Evolutionary conservation across 345 rosid genomes (phyloP).

Genomic region (Nephelium lappaceum): DNA sequence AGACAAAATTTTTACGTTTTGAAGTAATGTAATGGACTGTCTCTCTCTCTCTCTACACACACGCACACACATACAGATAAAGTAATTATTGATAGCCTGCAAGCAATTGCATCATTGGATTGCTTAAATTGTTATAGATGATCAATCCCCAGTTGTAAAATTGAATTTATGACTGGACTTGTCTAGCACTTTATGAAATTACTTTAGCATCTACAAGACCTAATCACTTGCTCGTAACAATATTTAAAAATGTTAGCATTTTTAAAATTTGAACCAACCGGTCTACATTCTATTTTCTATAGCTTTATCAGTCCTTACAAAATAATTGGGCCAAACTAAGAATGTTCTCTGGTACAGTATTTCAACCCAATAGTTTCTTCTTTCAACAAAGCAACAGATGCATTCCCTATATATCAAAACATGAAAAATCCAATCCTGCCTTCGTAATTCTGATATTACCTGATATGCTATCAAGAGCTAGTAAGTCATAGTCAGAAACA

Average conservation of each 20-base stretch:
- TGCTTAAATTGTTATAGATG: background rate
- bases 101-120: background rate
- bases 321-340: background rate
- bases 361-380: background rate
- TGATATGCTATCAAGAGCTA: slow-evolving; percentile 87
- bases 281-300: background rate
- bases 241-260: background rate
- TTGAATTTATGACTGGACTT: background rate
- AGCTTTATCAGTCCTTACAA: background rate
- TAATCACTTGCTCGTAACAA: background rate
- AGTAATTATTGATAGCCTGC: background rate
- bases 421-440: background rate
- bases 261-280: background rate
- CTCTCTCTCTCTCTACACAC: background rate
- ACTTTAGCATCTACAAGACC: background rate
- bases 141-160: background rate
- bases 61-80: background rate
- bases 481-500: slow-evolving; percentile 93
- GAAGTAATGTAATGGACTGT: background rate
- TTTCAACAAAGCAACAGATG: background rate
- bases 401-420: slow-evolving; percentile 2
- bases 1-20: background rate
- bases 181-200: background rate
- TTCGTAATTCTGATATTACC: slow-evolving; percentile 41
- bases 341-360: background rate